Evolutionary conservation across 768 basidiomycete genomes (phyloP), one percentile per base, ranked within the genome.

Genomic region (Pulveroboletus sp.): DNA sequence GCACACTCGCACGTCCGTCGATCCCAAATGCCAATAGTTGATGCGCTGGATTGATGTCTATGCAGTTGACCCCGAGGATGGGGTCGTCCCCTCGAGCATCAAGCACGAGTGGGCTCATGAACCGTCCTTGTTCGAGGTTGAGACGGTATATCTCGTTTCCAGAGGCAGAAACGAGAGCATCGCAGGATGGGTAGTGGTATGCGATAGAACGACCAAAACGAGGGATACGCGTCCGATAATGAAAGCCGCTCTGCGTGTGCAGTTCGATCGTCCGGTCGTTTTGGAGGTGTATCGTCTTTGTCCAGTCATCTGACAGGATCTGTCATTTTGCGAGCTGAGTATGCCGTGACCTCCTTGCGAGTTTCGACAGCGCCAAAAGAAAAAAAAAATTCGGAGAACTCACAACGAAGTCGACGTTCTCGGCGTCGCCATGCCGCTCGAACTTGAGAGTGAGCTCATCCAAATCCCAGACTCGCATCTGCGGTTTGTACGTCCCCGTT

Each of bases 301-400:
- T 98, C 95, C 95, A 98, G 74, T 98, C 95, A 62, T 94, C 89
- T 1, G 94, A 97, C 8, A 98, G 76, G 59, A 92, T 85, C 93
- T 96, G 69, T 7, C 53, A 35, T 39, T 13, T 35, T 35, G 36
- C 14, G 32, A 33, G 11, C 37, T 54, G 46, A 55, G 50, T 37
- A 31, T 36, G 14, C 24, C 33, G 32, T 14, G 31, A 37, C 38
- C 31, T 31, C 33, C 4, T n/a, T 15, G n/a, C 51, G 18, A 11
- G 36, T 14, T 41, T 32, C n/a, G 35, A 43, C n/a, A 5, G 11
- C n/a, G 14, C 11, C 32, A 33, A 13, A 30, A n/a, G n/a, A n/a
- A 36, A 44, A 39, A 30, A 31, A 31, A 31, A 17, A 36, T 40
- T 39, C 45, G 50, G 56, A 51, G 27, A 64, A 80, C 75, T 76